Evolutionary conservation across 176 grass and related monocot species (phyloP).

Genomic region (Carex kokanica): DNA sequence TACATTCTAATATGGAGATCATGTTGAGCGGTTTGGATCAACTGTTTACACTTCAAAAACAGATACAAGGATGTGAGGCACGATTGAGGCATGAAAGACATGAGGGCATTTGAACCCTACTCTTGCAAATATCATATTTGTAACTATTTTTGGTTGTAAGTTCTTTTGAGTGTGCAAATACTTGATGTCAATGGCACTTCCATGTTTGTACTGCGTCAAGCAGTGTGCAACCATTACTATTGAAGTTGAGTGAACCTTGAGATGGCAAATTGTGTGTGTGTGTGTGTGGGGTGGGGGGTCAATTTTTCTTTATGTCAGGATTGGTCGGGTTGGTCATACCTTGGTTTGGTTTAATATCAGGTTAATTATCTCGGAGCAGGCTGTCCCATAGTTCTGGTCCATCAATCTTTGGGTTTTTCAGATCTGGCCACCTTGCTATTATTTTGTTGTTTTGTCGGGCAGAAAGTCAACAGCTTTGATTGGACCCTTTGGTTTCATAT

Average conservation of each 20-base stretch:
- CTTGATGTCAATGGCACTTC: neutral
- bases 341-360: neutral
- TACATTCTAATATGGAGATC: too few relatives aligned
- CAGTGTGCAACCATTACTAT: neutral
- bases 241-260: neutral
- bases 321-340: neutral
- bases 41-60: too few relatives aligned
- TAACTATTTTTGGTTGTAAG: neutral
- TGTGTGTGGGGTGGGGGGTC: too few relatives aligned
- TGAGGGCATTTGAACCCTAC: too few relatives aligned
- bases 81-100: too few relatives aligned
- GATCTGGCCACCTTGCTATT: neutral
- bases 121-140: slow-evolving; percentile 1
- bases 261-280: neutral
- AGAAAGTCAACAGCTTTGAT: neutral
- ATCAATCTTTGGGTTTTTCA: neutral
- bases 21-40: too few relatives aligned
- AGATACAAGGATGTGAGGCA: too few relatives aligned
- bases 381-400: neutral
- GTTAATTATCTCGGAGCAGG: neutral
- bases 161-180: neutral
- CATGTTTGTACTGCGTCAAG: neutral
- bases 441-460: neutral
- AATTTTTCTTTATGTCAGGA: neutral
- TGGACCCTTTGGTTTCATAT: neutral